These are phyloP conservation scores for Pholiota adiposa DNA, from an alignment of 1,284 basidiomycete genomes.

Conservation along the genomic window DNA sequence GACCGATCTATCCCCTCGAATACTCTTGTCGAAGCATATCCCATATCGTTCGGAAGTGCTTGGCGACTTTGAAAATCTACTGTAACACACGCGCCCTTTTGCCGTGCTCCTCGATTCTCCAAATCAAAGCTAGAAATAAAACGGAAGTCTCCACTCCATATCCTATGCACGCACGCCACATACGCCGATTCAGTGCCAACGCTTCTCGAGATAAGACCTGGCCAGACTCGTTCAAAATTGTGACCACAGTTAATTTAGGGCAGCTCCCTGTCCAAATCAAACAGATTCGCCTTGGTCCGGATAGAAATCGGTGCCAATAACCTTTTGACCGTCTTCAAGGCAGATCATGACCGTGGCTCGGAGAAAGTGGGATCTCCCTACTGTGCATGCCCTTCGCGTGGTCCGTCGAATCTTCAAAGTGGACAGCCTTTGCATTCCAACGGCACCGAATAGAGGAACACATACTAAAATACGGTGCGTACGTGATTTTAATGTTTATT, in stretches of 20 bases:
- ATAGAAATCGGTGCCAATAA: neutral
- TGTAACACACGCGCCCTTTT: no score
- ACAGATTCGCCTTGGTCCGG: neutral
- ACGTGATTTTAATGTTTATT: conserved; percentile 3
- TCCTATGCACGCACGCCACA: no score
- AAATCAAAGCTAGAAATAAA: no score
- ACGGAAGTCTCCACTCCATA: no score
- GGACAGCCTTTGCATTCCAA: neutral
- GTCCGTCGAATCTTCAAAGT: neutral
- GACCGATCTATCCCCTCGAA: neutral
- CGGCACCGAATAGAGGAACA: neutral
- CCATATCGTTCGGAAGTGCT: neutral
- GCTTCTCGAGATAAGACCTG: no score
- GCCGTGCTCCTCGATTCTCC: no score
- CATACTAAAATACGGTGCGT: neutral
- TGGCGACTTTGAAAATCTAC: no score
- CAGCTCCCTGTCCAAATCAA: neutral
- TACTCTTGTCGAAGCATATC: neutral
- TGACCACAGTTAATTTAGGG: neutral
- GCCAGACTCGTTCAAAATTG: no score
- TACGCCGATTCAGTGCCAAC: no score
- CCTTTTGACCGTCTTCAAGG: neutral
- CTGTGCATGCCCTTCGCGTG: neutral
- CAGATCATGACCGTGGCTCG: neutral
- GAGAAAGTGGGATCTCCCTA: neutral